phyloP scores from a whole-genome alignment of 1,284 basidiomycete genomes.

The Pseudomicrostroma phylloplanum region DNA sequence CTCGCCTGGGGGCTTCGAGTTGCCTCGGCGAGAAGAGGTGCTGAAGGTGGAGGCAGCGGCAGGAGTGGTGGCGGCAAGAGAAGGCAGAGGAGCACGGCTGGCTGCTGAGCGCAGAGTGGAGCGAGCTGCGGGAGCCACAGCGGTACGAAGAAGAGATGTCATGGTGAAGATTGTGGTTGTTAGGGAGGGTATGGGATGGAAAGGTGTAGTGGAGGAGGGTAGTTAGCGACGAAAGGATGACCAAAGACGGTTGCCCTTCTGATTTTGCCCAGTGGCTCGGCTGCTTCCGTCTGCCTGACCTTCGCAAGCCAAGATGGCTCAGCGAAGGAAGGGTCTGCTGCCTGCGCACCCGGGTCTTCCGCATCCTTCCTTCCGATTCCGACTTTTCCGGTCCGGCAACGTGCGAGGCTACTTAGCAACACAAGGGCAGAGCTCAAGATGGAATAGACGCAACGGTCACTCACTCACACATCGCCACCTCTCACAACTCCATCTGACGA shows the following conservation, averaged over 20 bases:
- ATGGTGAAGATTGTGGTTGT: not conserved
- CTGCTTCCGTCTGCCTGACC: not conserved
- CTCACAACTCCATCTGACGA: too few species aligned
- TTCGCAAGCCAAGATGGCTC: not conserved
- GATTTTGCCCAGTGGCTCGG: not conserved
- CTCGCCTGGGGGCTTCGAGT: constrained; percentile 13
- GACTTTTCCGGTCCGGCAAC: too few species aligned
- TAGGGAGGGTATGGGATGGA: not conserved
- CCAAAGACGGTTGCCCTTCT: not conserved
- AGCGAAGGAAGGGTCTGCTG: too few species aligned
- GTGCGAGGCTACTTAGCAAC: too few species aligned
- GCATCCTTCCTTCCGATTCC: too few species aligned
- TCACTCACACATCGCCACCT: too few species aligned
- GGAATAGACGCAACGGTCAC: too few species aligned
- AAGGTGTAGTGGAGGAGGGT: not conserved
- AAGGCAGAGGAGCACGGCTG: not conserved
- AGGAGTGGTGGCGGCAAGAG: not conserved
- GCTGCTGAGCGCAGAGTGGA: too few species aligned
- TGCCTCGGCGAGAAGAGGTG: constrained; percentile 8
- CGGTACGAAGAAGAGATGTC: not conserved
- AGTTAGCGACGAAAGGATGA: not conserved
- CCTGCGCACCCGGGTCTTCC: too few species aligned
- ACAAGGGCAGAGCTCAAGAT: too few species aligned
- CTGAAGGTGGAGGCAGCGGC: not conserved
- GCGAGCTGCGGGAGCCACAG: too few species aligned